Base-by-base conservation (phyloP, 768 basidiomycete genomes). In the Lactarius sp. region DNA sequence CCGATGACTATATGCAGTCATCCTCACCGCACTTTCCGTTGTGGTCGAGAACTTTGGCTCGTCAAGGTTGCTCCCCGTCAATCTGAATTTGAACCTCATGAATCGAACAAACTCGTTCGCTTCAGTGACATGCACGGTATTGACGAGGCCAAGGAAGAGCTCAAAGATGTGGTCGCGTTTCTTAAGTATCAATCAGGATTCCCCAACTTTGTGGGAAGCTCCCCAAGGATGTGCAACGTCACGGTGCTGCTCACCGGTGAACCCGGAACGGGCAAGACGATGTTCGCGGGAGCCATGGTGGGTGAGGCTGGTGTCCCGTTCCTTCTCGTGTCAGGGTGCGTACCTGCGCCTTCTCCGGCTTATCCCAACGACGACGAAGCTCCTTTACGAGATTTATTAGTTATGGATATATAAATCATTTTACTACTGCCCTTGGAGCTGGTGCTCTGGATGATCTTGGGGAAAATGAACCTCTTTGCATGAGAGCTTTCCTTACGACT, bases 231-330 rank as follows among this genome's bases (percentile, higher is more conserved):
- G 27, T 27, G 27, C 27, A 27, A 27, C 66, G 86, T 27, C 22
- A 27, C 22, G 22, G 22, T 98, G 52, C 78, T 98, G 13, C 83
- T 92, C 41, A 92, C 90, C n/a, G 92, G 93, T 27, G 86, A 88
- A 27, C 92, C 93, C 34, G 93, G 96, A 66, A 98, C 97, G 16
- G 97, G 97, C 72, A 99, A 99, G 79, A 99, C 97, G 2, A 84
- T 98, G 83, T 80, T 99, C n/a, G 97, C 97, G 6, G 81, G 96
- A 64, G 97, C 97, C 9, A 88, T 98, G 6, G 97, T 97, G 3
- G 97, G 97, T 52, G 97, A 99, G 78, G 97, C 97, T 16, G 95
- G 90, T 16, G 97, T 99, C 47, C 94, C 94, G 0, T 99, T 99
- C 80, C 87, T 98, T 74, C 97, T 95, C 71, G 94, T 95, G 39